Base-by-base conservation (phyloP, 768 basidiomycete genomes). In the Mycena albidolilacea region DNA sequence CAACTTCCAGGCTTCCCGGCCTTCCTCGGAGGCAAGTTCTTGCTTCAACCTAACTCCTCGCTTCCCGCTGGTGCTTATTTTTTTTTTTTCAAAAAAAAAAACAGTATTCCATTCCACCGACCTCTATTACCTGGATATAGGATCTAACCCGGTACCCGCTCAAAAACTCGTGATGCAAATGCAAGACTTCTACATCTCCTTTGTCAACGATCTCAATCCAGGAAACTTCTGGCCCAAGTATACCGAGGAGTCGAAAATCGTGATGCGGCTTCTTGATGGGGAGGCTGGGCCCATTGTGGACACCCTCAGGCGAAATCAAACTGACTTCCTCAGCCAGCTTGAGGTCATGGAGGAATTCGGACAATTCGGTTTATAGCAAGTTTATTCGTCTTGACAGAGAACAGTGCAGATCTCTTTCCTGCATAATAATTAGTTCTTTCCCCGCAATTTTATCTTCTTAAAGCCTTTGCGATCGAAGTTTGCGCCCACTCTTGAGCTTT, bases 51-150 rank as follows among this genome's bases (percentile, higher is more conserved):
- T 10, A 43, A 9, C 41, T 43, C 14, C 10, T 43, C 14, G 2
- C 14, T 14, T 30, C 30, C 4, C 10, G 3, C 41, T 14, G 14
- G 41, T 43, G 41, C 14, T 43, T 1, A 43, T 43, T 43, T 43
- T 12, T 43, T 43, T 12, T 14, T 46, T 52, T n/a, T n/a, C n/a
- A n/a, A 23, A 23, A 23, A 30, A 30, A 30, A 1, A 7, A 48
- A 64, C 17, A 67, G 66, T 19, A 37, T 67, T 67, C 66, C 66
- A 67, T 35, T 37, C 57, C 19, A 12, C 15, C n/a, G 66, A 67
- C 57, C 66, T 67, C 15, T 67, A 67, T 44, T 67, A 67, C 35
- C 57, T 67, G 37, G 66, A 67, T 39, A 59, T 67, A n/a, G 66
- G 67, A 10, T 54, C 46, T 41, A 30, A 9, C n/a, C 23, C 35